Evolutionary conservation across 352 stramenopile genomes (phyloP).

Genomic region (Pythium guiyangense): DNA sequence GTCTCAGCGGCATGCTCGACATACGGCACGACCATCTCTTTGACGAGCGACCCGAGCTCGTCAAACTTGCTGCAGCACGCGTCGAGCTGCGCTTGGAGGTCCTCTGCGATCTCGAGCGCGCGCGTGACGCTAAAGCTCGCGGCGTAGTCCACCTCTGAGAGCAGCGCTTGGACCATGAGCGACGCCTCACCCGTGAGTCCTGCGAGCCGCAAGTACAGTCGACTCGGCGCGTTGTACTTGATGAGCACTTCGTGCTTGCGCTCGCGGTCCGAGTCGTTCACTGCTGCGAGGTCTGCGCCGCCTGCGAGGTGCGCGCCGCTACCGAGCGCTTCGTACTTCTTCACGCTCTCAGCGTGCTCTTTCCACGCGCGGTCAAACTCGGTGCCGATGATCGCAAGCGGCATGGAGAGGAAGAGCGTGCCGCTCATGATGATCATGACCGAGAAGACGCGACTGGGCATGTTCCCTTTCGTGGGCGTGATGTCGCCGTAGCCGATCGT

Average conservation of each 20-base stretch:
- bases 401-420: slow-evolving; percentile 82
- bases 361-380: slow-evolving; percentile 82
- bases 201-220: slow-evolving; percentile 53
- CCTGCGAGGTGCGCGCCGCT: background rate
- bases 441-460: slow-evolving; percentile 48
- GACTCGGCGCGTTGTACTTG: slow-evolving; percentile 77
- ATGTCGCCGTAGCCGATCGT: slow-evolving; percentile 81
- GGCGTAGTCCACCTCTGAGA: slow-evolving; percentile 26
- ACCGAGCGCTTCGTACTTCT: slow-evolving; percentile 50
- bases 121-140: slow-evolving; percentile 32
- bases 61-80: slow-evolving; percentile 46
- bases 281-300: slow-evolving; percentile 10
- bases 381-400: slow-evolving; percentile 81
- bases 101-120: slow-evolving; percentile 45
- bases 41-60: slow-evolving; percentile 52
- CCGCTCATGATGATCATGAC: slow-evolving; percentile 85
- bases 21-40: slow-evolving; percentile 55
- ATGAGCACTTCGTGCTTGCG: slow-evolving; percentile 69
- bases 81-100: slow-evolving; percentile 47
- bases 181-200: slow-evolving; percentile 59
- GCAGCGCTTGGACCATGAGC: slow-evolving; percentile 57
- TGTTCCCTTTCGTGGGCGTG: slow-evolving; percentile 69
- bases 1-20: slow-evolving; percentile 27
- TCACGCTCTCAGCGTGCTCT: slow-evolving; percentile 65
- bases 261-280: slow-evolving; percentile 32